These are phyloP conservation scores for Penicillium simplicissimum DNA, from an alignment of 495 filamentous ascomycete genomes.

Conservation along the genomic window DNA sequence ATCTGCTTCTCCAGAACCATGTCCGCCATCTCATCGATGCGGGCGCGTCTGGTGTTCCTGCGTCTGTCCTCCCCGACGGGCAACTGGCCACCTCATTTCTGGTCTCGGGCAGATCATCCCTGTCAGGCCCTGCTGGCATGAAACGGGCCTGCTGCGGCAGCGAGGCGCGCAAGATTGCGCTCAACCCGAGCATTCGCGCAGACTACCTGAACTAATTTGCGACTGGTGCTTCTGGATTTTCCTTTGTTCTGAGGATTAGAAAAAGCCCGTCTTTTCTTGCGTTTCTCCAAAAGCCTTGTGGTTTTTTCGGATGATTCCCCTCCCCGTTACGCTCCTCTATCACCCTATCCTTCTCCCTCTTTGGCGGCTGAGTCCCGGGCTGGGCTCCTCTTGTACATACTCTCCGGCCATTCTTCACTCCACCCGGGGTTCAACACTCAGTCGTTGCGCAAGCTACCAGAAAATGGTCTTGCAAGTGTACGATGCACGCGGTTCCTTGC, in stretches of 20 bases:
- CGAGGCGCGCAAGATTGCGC: conserved; percentile 43
- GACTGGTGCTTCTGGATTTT: conserved; percentile 17
- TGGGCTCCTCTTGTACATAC: conserved; percentile 21
- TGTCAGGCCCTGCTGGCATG: conserved; percentile 45
- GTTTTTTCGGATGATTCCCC: conserved; percentile 10
- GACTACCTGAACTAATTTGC: conserved; percentile 33
- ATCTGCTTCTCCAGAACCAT: conserved; percentile 67
- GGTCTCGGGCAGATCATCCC: conserved; percentile 15
- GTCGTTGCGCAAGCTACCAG: conserved; percentile 19
- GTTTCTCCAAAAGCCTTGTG: conserved; percentile 18
- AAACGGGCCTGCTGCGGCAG: conserved; percentile 52
- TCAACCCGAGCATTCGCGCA: conserved; percentile 41
- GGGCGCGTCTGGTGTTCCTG: conserved; percentile 30
- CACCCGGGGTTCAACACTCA: conserved; percentile 12
- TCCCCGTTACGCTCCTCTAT: background rate
- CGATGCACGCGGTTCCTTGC: conserved; percentile 37
- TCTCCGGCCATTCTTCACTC: background rate
- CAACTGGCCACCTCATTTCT: conserved; percentile 44
- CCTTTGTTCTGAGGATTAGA: conserved; percentile 26
- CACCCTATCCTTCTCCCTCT: background rate
- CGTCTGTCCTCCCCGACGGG: conserved; percentile 40
- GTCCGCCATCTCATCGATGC: conserved; percentile 60
- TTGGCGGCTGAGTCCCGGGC: conserved; percentile 13
- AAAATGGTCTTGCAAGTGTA: conserved; percentile 32
- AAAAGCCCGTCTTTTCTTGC: conserved; percentile 28